These are phyloP conservation scores for Coemansia sp. DNA, from an alignment of 192 early-diverging fungal genomes.

Conservation along the genomic window DNA sequence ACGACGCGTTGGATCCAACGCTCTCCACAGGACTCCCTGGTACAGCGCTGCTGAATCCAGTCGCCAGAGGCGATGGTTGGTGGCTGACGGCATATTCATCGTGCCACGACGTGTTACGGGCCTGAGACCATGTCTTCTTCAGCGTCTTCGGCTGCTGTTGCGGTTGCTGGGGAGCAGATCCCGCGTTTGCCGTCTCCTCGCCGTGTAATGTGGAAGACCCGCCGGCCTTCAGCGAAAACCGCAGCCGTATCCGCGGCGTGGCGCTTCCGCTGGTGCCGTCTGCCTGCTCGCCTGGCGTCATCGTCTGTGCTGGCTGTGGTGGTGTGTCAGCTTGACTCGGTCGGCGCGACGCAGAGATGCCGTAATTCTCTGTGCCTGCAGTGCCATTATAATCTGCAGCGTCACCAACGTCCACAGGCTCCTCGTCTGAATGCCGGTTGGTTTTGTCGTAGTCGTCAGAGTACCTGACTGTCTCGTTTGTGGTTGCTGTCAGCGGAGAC, in stretches of 20 bases:
- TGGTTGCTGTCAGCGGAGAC: background rate
- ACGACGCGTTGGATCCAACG: conserved; percentile 15
- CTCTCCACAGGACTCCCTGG: conserved; percentile 25
- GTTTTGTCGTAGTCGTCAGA: conserved; percentile 2
- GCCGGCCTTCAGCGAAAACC: conserved; percentile 34
- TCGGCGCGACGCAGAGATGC: background rate
- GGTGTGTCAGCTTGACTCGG: background rate
- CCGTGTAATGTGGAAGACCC: background rate
- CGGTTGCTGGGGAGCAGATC: background rate
- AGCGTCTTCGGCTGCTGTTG: background rate
- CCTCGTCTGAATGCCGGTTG: conserved; percentile 6
- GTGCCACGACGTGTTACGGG: conserved; percentile 2
- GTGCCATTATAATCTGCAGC: background rate
- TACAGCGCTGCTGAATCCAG: conserved; percentile 8
- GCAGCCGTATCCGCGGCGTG: conserved; percentile 42
- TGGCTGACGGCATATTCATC: conserved; percentile 3
- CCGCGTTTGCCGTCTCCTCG: background rate
- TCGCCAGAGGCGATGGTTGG: conserved; percentile 1
- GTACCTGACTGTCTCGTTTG: background rate
- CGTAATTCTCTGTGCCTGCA: background rate
- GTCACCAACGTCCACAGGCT: conserved; percentile 30
- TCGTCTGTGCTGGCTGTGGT: background rate
- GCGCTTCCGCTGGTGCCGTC: conserved; percentile 7
- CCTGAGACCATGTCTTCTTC: conserved; percentile 6
- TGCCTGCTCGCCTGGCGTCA: background rate